Percentiles rank a stretch among this genome's conserved stretches.
Conservation (phyloP, 495 filamentous ascomycete species). For the Neurospora sp. region DNA sequence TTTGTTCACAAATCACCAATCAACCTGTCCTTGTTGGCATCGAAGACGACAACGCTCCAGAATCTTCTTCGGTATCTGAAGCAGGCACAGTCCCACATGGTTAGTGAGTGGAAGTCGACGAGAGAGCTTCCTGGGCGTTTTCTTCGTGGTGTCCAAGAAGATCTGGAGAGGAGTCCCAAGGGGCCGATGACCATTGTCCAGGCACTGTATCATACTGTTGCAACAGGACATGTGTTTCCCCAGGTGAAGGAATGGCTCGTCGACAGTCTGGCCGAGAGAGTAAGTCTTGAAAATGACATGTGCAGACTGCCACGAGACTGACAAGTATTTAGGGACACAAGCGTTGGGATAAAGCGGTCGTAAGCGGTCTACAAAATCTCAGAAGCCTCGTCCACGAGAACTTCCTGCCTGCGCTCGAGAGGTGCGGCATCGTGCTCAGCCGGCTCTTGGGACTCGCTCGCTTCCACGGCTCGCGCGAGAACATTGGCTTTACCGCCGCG, state of each 20-base stretch:
- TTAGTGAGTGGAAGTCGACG: slow-evolving; percentile 68
- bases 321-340: slow-evolving; percentile 62
- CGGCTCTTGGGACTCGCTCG: slow-evolving; percentile 77
- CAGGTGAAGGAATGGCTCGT: slow-evolving; percentile 79
- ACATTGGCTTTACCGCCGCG: slow-evolving; percentile 50
- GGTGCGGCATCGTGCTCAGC: slow-evolving; percentile 71
- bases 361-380: slow-evolving; percentile 64
- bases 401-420: slow-evolving; percentile 76
- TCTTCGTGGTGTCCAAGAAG: slow-evolving; percentile 63
- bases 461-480: slow-evolving; percentile 55
- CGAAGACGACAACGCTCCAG: slow-evolving; percentile 77
- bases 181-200: slow-evolving; percentile 49
- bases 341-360: slow-evolving; percentile 84
- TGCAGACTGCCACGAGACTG: neutral
- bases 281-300: slow-evolving; percentile 26
- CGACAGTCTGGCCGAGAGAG: slow-evolving; percentile 75
- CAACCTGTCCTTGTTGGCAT: slow-evolving; percentile 71
- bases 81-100: slow-evolving; percentile 65
- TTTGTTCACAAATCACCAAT: slow-evolving; percentile 72
- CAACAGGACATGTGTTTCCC: slow-evolving; percentile 71
- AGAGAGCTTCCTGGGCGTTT: slow-evolving; percentile 72
- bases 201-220: slow-evolving; percentile 74
- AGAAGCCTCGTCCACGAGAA: slow-evolving; percentile 73
- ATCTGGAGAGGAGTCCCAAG: slow-evolving; percentile 32
- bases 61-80: slow-evolving; percentile 74